phyloP scores from a whole-genome alignment of 2,329 filamentous ascomycete species.

The Botrytis porri region DNA sequence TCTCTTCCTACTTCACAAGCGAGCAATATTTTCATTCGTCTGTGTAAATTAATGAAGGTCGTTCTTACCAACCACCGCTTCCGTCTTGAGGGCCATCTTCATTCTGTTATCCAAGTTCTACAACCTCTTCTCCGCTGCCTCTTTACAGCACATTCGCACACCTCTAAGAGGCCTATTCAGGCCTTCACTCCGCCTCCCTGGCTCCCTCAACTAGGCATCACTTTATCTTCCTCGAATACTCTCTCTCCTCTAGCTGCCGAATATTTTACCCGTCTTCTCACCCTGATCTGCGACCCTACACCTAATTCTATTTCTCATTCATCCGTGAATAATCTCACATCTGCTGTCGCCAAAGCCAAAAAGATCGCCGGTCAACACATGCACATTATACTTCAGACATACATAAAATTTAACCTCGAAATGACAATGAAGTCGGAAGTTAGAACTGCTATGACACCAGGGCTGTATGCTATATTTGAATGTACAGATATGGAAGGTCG shows the following conservation, averaged over 20 bases:
- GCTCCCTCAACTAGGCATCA: constrained; percentile 36
- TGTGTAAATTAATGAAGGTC: constrained; percentile 52
- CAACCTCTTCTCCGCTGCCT: constrained; percentile 56
- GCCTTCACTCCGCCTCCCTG: constrained; percentile 36
- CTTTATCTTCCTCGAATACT: constrained; percentile 41
- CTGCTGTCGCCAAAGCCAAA: constrained; percentile 59
- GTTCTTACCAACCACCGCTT: constrained; percentile 59
- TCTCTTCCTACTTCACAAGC: constrained; percentile 26
- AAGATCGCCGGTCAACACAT: constrained; percentile 60
- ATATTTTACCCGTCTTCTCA: constrained; percentile 46
- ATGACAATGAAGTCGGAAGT: constrained; percentile 49
- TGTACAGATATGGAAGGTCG: constrained; percentile 50
- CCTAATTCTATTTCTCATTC: constrained; percentile 52
- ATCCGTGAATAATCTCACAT: constrained; percentile 49
- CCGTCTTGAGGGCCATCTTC: constrained; percentile 60
- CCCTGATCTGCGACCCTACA: constrained; percentile 58
- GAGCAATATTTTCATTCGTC: constrained; percentile 34
- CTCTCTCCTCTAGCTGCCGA: constrained; percentile 41
- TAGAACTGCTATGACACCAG: constrained; percentile 55
- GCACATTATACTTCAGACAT: constrained; percentile 57
- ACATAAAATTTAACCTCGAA: constrained; percentile 60
- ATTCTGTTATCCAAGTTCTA: constrained; percentile 53
- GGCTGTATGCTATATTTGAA: constrained; percentile 54
- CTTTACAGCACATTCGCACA: constrained; percentile 42
- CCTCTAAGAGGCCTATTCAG: constrained; percentile 29